phyloP scores from a whole-genome alignment of 2,329 filamentous ascomycete genomes.

The Piedraia hortae region DNA sequence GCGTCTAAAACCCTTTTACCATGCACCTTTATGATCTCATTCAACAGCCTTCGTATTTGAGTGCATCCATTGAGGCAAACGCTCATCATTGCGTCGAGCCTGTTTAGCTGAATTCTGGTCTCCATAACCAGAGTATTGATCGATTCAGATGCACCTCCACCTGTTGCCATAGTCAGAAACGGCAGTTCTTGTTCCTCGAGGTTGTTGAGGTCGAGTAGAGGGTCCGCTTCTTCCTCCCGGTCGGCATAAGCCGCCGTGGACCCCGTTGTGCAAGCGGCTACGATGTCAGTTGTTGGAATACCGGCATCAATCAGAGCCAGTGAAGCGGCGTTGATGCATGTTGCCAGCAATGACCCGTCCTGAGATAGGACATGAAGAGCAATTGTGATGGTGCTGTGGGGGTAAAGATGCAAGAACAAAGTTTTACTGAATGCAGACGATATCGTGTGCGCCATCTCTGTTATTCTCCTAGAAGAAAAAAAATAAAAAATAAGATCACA shows the following conservation, averaged over 20 bases:
- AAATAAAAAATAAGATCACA: neutral
- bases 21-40: conserved; percentile 48
- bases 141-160: conserved; percentile 4
- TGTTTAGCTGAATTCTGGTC: conserved; percentile 53
- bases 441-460: conserved; percentile 58
- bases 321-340: conserved; percentile 72
- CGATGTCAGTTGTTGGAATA: conserved; percentile 80
- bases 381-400: conserved; percentile 59
- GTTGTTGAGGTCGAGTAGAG: conserved; percentile 51
- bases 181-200: conserved; percentile 72
- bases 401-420: conserved; percentile 67
- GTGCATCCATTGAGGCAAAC: conserved; percentile 81
- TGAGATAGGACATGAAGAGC: conserved; percentile 68
- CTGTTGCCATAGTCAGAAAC: conserved; percentile 58
- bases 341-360: conserved; percentile 71
- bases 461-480: conserved; percentile 31
- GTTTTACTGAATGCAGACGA: conserved; percentile 47
- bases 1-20: conserved; percentile 32
- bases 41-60: conserved; percentile 55
- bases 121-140: conserved; percentile 52
- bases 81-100: conserved; percentile 76
- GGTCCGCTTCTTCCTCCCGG: conserved; percentile 45
- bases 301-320: conserved; percentile 84
- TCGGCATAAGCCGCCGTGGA: conserved; percentile 37
- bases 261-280: conserved; percentile 68